Base-by-base conservation (phyloP, 495 filamentous ascomycete species). In the Penicillium cataractarum region DNA sequence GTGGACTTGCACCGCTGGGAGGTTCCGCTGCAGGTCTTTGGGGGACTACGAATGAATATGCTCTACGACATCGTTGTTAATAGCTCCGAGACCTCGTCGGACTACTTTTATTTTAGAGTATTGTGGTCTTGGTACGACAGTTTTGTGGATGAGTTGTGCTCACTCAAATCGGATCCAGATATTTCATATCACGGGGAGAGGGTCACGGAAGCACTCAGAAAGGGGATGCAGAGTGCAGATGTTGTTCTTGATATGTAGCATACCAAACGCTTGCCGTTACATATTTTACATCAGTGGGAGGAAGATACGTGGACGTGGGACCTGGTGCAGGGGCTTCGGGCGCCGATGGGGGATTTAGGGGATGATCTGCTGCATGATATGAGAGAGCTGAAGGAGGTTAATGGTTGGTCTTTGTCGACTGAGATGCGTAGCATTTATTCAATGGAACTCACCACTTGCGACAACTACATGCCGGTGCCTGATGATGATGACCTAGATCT, bases 181-280 rank as follows among this genome's bases (percentile, higher is more conserved):
- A 44, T 32, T 13, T 4, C 42, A 6, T 26, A 4, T 6, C 17
- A 9, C 6, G 44, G 32, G 17, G 4, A 7, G 7, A 40, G 32
- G 24, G 17, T 17, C 22, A 6, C n/a, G 4, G 19, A 5, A 15
- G 6, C 46, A 17, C 22, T 59, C n/a, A 59, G 21, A 19, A 8
- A 37, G n/a, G 31, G 46, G 6, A 27, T 52, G 32, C 1, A 39
- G 31, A 27, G 44, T 50, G 31, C 57, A 4, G 57, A 50, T 39
- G 32, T 59, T 4, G 57, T 51, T 59, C 57, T 59, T 26, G 32
- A 59, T 40, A 59, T 51, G 42, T 59, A 46, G 42, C 21, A 35
- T 31, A 19, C 46, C 3, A 2, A 12, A 7, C 19, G 9, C 1
- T 4, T 53, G 24, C 31, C 50, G 31, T 8, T 4, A 4, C 15